Conservation (phyloP, 1,139 yeast species). For the Scheffersomyces stambukii region DNA sequence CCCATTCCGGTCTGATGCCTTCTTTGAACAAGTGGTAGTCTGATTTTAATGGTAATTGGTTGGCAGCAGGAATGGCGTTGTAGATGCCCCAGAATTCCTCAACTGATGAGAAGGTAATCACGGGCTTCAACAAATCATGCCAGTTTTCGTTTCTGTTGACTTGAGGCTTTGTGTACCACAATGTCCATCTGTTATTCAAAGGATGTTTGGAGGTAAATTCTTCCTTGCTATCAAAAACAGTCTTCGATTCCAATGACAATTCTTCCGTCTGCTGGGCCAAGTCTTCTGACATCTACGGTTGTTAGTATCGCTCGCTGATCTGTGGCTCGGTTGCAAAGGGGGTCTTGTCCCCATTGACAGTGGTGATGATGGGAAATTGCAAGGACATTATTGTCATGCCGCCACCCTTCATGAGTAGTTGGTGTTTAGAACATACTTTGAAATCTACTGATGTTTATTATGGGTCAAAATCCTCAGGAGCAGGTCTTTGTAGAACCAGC, state of each 20-base stretch:
- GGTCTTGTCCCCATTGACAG: no score
- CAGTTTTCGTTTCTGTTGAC: slow-evolving; percentile 78
- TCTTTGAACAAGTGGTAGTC: slow-evolving; percentile 95
- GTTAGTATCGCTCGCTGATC: no score
- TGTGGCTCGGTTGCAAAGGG: no score
- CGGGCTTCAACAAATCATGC: slow-evolving; percentile 91
- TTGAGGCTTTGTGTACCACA: slow-evolving; percentile 97
- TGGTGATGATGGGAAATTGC: no score
- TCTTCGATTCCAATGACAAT: slow-evolving; percentile 47
- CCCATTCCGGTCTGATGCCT: slow-evolving; percentile 98
- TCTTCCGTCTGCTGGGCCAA: slow-evolving; percentile 51
- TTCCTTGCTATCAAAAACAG: slow-evolving; percentile 64
- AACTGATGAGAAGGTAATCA: slow-evolving; percentile 84
- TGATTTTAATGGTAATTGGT: slow-evolving; percentile 85
- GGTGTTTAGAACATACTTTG: no score
- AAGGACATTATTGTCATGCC: no score
- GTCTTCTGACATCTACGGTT: slow-evolving; percentile 43
- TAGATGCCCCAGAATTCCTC: slow-evolving; percentile 99
- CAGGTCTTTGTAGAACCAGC: no score
- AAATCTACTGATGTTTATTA: no score
- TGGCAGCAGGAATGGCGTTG: slow-evolving; percentile 90
- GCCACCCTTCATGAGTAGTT: no score
- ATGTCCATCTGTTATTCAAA: slow-evolving; percentile 87
- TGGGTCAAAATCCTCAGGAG: no score
- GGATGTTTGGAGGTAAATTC: slow-evolving; percentile 87